These are phyloP conservation scores for Lachnellula hyalina DNA, from an alignment of 2,329 filamentous ascomycete species.

Conservation along the genomic window DNA sequence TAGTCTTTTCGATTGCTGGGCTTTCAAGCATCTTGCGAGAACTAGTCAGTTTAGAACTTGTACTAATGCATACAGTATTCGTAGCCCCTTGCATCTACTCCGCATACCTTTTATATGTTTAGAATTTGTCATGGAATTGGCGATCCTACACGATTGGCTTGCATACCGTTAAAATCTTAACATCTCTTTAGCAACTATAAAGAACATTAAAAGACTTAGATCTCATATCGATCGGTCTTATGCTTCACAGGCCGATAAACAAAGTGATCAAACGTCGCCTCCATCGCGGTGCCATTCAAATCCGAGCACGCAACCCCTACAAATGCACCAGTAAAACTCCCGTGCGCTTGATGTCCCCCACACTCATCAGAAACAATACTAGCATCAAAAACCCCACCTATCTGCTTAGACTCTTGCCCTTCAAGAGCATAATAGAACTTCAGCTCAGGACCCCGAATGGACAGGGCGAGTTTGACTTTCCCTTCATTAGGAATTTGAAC, in stretches of 20 bases:
- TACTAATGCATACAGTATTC: no score
- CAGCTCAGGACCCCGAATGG: constrained; percentile 45
- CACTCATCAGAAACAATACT: constrained; percentile 58
- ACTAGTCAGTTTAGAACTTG: no score
- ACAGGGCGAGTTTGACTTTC: constrained; percentile 47
- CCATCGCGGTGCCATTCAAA: constrained; percentile 44
- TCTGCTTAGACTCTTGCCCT: constrained; percentile 38
- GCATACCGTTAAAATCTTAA: no score
- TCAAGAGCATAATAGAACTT: constrained; percentile 54
- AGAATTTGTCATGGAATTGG: no score
- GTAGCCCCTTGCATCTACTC: no score
- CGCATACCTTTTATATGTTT: no score
- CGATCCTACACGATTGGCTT: no score
- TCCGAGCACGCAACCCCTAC: constrained; percentile 52
- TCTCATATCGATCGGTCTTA: constrained; percentile 44
- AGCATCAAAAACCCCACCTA: constrained; percentile 53
- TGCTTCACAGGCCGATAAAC: constrained; percentile 45
- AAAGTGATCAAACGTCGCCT: constrained; percentile 48
- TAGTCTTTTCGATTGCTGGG: no score
- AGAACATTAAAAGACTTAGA: constrained; percentile 17
- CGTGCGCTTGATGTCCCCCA: constrained; percentile 54
- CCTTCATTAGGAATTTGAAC: constrained; percentile 49
- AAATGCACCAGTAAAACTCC: constrained; percentile 60
- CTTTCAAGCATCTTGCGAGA: no score
- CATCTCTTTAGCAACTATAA: no score